Percentiles rank a stretch among this genome's conserved stretches.
phyloP scores from a whole-genome alignment of 441 rosid species.

The Melianthus villosus region DNA sequence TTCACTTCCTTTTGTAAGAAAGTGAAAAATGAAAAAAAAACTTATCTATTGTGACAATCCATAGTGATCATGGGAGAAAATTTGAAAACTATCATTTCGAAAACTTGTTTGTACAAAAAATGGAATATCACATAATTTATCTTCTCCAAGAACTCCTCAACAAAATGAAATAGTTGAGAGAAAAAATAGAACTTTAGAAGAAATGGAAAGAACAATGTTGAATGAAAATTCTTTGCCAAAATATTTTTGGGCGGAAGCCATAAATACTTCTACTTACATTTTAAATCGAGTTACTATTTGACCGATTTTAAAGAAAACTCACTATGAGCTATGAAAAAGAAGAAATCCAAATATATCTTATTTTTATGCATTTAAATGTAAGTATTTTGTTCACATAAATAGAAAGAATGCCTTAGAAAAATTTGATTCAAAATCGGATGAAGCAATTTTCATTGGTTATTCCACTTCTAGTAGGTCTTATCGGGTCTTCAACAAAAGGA shows the following conservation, averaged over 20 bases:
- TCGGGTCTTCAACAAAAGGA: background rate
- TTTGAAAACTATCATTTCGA: background rate
- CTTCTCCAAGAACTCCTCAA: background rate
- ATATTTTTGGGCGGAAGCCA: too few relatives aligned
- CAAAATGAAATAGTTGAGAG: too few relatives aligned
- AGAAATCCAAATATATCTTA: background rate
- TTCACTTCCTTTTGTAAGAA: background rate
- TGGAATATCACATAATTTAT: background rate
- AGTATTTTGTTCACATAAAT: background rate
- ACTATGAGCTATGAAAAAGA: background rate
- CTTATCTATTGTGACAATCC: background rate
- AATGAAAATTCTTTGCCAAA: too few relatives aligned
- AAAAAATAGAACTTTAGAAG: background rate
- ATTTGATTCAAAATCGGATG: conserved; percentile 1
- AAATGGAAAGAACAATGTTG: background rate
- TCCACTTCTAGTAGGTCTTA: background rate
- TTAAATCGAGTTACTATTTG: background rate
- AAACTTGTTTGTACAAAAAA: background rate
- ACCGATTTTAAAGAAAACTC: background rate
- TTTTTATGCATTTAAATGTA: background rate
- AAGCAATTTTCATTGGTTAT: background rate
- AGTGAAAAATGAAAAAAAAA: background rate
- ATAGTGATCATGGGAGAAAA: background rate
- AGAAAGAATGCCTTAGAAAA: background rate
- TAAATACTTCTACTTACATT: too few relatives aligned